Base-by-base conservation (phyloP, 2,329 filamentous ascomycete genomes). In the Fusarium pininemorale region DNA sequence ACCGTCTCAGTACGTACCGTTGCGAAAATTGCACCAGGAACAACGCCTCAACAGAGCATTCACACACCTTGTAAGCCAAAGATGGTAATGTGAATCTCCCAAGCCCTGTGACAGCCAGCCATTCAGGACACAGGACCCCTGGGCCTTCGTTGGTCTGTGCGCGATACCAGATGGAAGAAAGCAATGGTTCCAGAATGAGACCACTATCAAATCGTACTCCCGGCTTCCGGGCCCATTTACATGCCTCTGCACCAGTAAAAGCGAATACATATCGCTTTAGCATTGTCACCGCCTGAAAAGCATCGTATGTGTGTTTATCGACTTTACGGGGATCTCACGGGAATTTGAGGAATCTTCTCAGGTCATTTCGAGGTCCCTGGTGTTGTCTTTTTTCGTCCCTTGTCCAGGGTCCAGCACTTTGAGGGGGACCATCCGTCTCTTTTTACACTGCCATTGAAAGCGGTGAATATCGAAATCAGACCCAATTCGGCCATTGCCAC, bases 171-270 rank as follows among this genome's bases (percentile, higher is more conserved):
- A 75, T 75, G 69, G 62, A 57, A 69, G 70, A 60, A 38, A 69
- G 68, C 69, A 76, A 78, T 78, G 78, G 76, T 75, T 73, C 75
- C 75, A 82, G 78, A 81, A 82, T 83, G 80, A 82, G 80, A 78
- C 82, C 80, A 83, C 80, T 73, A 59, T 44, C 61, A 66, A 74
- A 71, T 67, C 73, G 71, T 66, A 57, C 65, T 82, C 77, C 81
- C 80, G 81, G 65, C 71, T 79, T 80, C 81, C 81, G 81, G 65
- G 61, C 48, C 75, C 74, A 76, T 59, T 48, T 62, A 63, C 66
- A 76, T 39, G 44, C 16, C 47, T 44, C 20, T 51, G 45, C 45
- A 68, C 69, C 73, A 75, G 73, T 73, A 62, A 73, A 57, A 68
- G 59, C 32, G 41, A 54, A 61, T 45, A 59, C 48, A 55, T 44